phyloP scores from a whole-genome alignment of 2,329 filamentous ascomycete genomes.

The Fusarium xyrophilum region DNA sequence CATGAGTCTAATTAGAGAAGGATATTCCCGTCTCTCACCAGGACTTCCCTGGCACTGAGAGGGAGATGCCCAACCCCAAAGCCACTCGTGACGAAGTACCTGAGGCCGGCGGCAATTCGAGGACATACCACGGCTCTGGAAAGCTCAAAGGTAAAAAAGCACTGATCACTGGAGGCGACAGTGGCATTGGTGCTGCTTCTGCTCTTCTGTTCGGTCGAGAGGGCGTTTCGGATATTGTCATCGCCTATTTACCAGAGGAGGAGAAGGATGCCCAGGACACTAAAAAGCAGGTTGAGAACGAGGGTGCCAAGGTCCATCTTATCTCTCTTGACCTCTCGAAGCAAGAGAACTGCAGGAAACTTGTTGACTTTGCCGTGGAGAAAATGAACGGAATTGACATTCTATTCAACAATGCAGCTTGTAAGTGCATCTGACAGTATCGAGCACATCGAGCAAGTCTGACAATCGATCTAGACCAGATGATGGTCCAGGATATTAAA shows the following conservation, averaged over 20 bases:
- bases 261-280: conserved; percentile 79
- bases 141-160: conserved; percentile 79
- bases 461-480: conserved; percentile 47
- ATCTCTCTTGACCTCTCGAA: conserved; percentile 69
- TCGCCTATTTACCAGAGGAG: conserved; percentile 77
- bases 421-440: conserved; percentile 52
- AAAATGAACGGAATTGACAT: conserved; percentile 75
- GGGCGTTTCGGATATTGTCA: conserved; percentile 71
- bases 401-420: conserved; percentile 76
- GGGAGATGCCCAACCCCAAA: conserved; percentile 46
- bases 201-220: conserved; percentile 83
- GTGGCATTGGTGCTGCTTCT: conserved; percentile 77
- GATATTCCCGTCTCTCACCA: conserved; percentile 42
- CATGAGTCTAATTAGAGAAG: conserved; percentile 48
- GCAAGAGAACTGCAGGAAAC: conserved; percentile 71
- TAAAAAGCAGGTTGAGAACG: conserved; percentile 71
- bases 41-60: conserved; percentile 41
- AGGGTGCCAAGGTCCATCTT: conserved; percentile 70
- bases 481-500: conserved; percentile 74
- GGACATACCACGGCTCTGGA: conserved; percentile 75
- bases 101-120: conserved; percentile 69
- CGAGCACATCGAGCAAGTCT: not conserved
- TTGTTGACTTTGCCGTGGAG: conserved; percentile 70
- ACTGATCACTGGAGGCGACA: conserved; percentile 82
- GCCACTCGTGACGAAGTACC: conserved; percentile 72